Percentiles rank a stretch among this genome's conserved stretches.
Conservation (phyloP, 2,329 filamentous ascomycete genomes). For the Arthrobotrys sphaeroides region DNA sequence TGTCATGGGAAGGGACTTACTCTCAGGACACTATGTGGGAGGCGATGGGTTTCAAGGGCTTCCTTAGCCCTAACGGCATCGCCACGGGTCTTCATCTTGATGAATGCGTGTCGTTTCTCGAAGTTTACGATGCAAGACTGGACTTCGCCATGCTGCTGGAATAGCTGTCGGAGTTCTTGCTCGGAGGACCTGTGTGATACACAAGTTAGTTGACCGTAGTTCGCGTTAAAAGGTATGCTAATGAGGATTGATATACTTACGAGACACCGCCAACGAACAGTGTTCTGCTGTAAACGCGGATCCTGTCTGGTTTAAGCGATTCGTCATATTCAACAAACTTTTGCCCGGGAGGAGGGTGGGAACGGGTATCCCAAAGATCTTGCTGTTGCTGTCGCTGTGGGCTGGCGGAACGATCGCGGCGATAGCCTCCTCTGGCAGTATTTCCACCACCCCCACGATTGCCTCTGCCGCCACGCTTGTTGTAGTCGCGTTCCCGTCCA, state of each 20-base stretch:
- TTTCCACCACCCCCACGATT: slow-evolving; percentile 68
- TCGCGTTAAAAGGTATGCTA: background rate
- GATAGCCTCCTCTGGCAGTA: slow-evolving; percentile 62
- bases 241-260: slow-evolving; percentile 65
- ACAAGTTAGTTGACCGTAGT: slow-evolving; percentile 58
- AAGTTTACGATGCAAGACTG: slow-evolving; percentile 98
- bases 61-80: slow-evolving; percentile 86
- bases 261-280: slow-evolving; percentile 96
- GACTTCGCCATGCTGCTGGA: slow-evolving; percentile 82
- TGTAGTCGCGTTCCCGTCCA: slow-evolving; percentile 68
- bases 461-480: slow-evolving; percentile 65
- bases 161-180: slow-evolving; percentile 80
- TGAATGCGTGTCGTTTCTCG: slow-evolving; percentile 97
- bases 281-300: slow-evolving; percentile 91
- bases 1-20: slow-evolving; percentile 64
- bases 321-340: slow-evolving; percentile 86
- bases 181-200: slow-evolving; percentile 72
- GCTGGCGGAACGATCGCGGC: slow-evolving; percentile 79
- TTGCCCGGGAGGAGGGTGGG: slow-evolving; percentile 61
- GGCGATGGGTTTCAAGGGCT: slow-evolving; percentile 82
- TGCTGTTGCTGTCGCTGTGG: slow-evolving; percentile 65
- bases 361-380: slow-evolving; percentile 54
- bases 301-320: slow-evolving; percentile 76
- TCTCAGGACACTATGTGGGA: slow-evolving; percentile 76
- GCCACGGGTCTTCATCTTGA: slow-evolving; percentile 93